Base-by-base conservation (phyloP, 2,329 filamentous ascomycete species). In the Amauroascus niger region DNA sequence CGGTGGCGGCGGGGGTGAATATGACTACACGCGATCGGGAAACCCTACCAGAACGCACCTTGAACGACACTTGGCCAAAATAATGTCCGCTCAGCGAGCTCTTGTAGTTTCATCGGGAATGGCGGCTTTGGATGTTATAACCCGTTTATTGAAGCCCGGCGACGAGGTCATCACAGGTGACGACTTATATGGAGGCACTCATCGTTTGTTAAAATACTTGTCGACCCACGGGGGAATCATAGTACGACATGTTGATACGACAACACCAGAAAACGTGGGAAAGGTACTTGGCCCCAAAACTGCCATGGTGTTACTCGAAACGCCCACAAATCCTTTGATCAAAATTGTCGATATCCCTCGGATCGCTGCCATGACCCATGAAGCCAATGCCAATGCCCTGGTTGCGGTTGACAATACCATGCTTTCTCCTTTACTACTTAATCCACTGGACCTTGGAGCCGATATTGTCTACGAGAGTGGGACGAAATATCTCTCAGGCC, bases 371-470 rank as follows among this genome's bases (percentile, higher is more conserved):
- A 74, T 84, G 18, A 81, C 86, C 0, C 93, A 97, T 69, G 81
- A 84, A 35, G 80, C 80, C 48, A 95, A 93, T 69, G 76, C 84
- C 6, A 81, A 80, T 58, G 86, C 88, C 24, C 75, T 97, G 39
- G 89, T 98, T 14, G 83, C 90, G 1, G 93, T 97, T 24, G 93
- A 98, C 72, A 98, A 98, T 75, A 98, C 93, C 55, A 98, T 98
- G 93, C 83, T 98, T 60, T 96, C 90, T 1, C 93, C 93, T 9
- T 84, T 96, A 76, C 82, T 98, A 6, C 84, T 84, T 65, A 97
- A 95, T 72, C 93, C 93, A 5, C 81, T 98, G 16, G 91, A 97
- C 57, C 79, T 97, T 26, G 93, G 94, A 54, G 90, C 91, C 14
- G 93, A 98, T 64, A 86, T 98, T 61, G 88, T 95, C 53, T 98